Conservation (phyloP, 345 rosid genomes). For the thale cress (Arabidopsis thaliana) region TAIR10.1 NC_003070.9:9290501-9291000, state of each 20-base stretch:
- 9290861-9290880: too few species aligned
- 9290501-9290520: too few species aligned
- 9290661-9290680: conserved; percentile 3
- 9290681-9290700: neutral
- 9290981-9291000: neutral
- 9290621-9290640: neutral
- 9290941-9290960: too few species aligned
- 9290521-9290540: too few species aligned
- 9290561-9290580: conserved; percentile 3
- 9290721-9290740: conserved; percentile 6
- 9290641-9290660: neutral
- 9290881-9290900: too few species aligned
- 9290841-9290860: too few species aligned
- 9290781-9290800: conserved; percentile 20
- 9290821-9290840: too few species aligned
- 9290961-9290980: too few species aligned
- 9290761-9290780: conserved; percentile 29
- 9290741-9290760: conserved; percentile 20
- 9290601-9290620: neutral
- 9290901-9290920: too few species aligned
- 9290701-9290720: neutral
- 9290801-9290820: neutral
- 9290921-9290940: too few species aligned
- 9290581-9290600: conserved; percentile 27
- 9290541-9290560: too few species aligned